Percentiles rank a stretch among this genome's conserved stretches.
Evolutionary conservation across 164 flowering plant genomes (phyloP).

Genomic region (Vitis vinifera): ASM3070453v1 NC_081821.1:7979501-7980000

Average conservation of each 20-base stretch:
- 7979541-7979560: background rate
- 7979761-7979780: conserved; percentile 28
- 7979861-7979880: background rate
- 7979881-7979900: background rate
- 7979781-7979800: conserved; percentile 37
- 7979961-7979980: too few species aligned
- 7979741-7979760: conserved; percentile 73
- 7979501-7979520: background rate
- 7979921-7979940: too few species aligned
- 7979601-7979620: conserved; percentile 89
- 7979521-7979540: background rate
- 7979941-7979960: too few species aligned
- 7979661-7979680: conserved; percentile 38
- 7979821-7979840: background rate
- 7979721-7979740: conserved; percentile 88
- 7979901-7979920: too few species aligned
- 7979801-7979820: conserved; percentile 3
- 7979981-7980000: too few species aligned
- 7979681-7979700: conserved; percentile 55
- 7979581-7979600: conserved; percentile 56
- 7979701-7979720: conserved; percentile 81
- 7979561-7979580: background rate
- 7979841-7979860: background rate
- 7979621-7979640: conserved; percentile 95
- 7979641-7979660: conserved; percentile 35